Base-by-base conservation (phyloP, 78 protist genomes). In the Polysphondylium violaceum region DNA sequence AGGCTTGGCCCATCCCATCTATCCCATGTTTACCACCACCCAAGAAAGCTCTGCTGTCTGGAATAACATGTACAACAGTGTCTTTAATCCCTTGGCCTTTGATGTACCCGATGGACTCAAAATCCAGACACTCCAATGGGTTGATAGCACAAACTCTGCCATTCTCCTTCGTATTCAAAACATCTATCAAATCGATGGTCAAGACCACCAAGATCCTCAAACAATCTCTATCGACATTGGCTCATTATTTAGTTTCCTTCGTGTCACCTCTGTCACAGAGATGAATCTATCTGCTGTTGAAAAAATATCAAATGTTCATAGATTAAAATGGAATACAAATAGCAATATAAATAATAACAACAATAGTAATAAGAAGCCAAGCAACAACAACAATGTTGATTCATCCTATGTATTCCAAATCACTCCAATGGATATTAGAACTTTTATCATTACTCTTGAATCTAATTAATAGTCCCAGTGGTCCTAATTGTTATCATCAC, bases 381-480 rank as follows among this genome's bases (percentile, higher is more conserved):
- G 11, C 7, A 2, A 25, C 5, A 47, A 41, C 41, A 6, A 17
- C 25, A 3, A 53, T 2, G 21, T 9, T 14, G 19, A 53, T 2
- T 27, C 38, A 69, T 21, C 9, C 29, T 69, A 58, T 12, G 67
- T 43, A 2, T 40, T 23, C 44, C 21, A 38, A 25, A 25, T 83
- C 21, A 19, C 75, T 11, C 91, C 91, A 83, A 83, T 83, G 91
- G 72, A 83, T 68, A 71, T 83, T 44, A 83, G 91, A 83, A 83
- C 91, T 71, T 83, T 50, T 59, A 55, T 83, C 1, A 69, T 83
- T 56, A 83, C 91, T 27, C 36, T 73, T 4, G 33, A 67, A 23
- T 41, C 23, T 5, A 40, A 40, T 11, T 68, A 33, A 65, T n/a
- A n/a, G n/a, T n/a, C n/a, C n/a, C n/a, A n/a, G n/a, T n/a, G n/a